Percentiles rank a stretch among this genome's conserved stretches.
Conservation (phyloP, 2,329 filamentous ascomycete genomes). For the Achaetomium macrosporum region DNA sequence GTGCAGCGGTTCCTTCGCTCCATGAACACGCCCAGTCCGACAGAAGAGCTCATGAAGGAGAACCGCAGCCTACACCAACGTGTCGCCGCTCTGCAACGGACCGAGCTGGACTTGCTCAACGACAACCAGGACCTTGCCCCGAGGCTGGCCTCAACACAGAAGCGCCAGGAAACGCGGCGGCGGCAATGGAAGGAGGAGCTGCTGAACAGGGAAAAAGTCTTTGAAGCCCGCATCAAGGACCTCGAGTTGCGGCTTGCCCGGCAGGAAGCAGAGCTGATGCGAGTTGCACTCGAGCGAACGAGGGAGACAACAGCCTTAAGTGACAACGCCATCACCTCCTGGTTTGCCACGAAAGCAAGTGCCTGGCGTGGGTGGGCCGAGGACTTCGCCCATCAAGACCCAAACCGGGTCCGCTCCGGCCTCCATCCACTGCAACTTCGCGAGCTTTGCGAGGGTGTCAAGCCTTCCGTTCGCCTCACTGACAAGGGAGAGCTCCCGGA, state of each 20-base stretch:
- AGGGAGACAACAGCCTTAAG: neutral
- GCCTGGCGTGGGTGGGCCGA: constrained; percentile 15
- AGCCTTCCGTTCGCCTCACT: constrained; percentile 12
- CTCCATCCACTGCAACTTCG: constrained; percentile 16
- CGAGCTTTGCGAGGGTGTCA: constrained; percentile 15
- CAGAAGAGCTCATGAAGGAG: constrained; percentile 9
- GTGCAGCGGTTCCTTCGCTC: constrained; percentile 10
- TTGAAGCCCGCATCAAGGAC: constrained; percentile 11
- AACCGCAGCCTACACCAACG: constrained; percentile 20
- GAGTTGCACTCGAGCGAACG: neutral
- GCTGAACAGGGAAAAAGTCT: constrained; percentile 3
- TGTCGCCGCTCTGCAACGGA: constrained; percentile 18
- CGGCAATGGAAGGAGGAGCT: constrained; percentile 15
- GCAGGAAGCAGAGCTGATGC: constrained; percentile 5
- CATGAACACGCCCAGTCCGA: neutral
- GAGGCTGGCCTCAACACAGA: constrained; percentile 2
- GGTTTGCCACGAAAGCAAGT: constrained; percentile 3
- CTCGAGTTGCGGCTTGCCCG: constrained; percentile 4
- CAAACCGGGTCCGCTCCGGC: constrained; percentile 6
- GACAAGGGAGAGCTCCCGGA: constrained; percentile 10
- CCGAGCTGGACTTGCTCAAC: constrained; percentile 14
- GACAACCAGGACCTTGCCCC: constrained; percentile 16
- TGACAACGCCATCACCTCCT: neutral
- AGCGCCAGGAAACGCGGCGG: constrained; percentile 7
- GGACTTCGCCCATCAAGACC: constrained; percentile 11